A percentile compares a stretch with the other conserved stretches of the same genome.
Evolutionary conservation across 2,329 filamentous ascomycete genomes (phyloP).

Genomic region (Sporothrix brunneoviolacea): DNA sequence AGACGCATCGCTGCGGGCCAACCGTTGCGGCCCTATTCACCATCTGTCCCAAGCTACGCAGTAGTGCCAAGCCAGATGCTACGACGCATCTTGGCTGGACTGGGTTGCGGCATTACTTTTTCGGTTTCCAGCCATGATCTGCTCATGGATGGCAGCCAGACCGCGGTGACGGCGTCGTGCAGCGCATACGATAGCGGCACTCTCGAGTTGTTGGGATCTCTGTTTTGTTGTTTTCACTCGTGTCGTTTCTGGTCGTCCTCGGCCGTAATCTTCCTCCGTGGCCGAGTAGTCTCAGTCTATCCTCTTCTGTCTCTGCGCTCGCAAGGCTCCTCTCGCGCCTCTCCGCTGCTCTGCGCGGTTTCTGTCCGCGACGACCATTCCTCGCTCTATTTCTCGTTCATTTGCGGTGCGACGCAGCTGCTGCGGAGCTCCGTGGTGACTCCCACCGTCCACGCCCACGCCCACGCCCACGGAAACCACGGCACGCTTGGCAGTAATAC

Average conservation of each 20-base stretch:
- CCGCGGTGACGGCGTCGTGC: constrained; percentile 3
- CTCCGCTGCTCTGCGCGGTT: constrained; percentile 2
- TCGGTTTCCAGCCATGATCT: background rate
- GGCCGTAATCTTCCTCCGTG: too few relatives aligned
- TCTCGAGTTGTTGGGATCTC: background rate
- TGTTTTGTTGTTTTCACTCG: too few relatives aligned
- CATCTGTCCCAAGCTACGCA: background rate
- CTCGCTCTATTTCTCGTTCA: constrained; percentile 11
- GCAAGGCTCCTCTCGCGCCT: background rate
- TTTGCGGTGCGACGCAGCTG: constrained; percentile 3
- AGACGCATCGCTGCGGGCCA: constrained; percentile 8
- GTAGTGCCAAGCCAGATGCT: too few relatives aligned
- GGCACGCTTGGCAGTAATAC: background rate
- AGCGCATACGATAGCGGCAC: background rate
- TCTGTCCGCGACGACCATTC: constrained; percentile 2
- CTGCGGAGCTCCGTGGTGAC: background rate
- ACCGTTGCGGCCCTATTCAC: constrained; percentile 1
- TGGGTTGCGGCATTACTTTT: constrained; percentile 10
- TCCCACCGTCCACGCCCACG: background rate
- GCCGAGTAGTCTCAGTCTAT: too few relatives aligned
- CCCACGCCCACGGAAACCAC: background rate
- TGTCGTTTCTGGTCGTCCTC: too few relatives aligned
- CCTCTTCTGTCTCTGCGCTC: too few relatives aligned
- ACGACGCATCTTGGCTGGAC: too few relatives aligned
- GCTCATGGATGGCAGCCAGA: background rate